Base-by-base conservation (phyloP, 106 monocot species). In the Acanthochlamys bracteata region DNA sequence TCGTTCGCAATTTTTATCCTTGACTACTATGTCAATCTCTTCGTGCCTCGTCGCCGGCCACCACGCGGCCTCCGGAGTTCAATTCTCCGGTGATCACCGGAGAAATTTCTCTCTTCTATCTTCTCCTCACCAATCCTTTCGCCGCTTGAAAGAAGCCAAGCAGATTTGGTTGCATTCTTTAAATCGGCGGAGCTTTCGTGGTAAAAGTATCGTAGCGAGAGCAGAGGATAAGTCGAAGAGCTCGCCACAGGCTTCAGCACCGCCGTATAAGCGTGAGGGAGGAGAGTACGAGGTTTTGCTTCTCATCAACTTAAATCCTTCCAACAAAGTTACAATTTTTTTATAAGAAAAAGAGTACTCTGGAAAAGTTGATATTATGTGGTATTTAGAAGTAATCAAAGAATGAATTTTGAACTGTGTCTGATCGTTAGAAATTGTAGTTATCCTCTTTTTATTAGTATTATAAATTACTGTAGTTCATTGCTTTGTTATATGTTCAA, bases 201-300 rank as follows among this genome's bases (percentile, higher is more conserved):
- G 66, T 9, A 20, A 25, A 10, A 21, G 46, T 25, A 43, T 67
- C 17, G 41, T 73, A 11, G 27, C 68, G 11, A 22, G 78, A 24
- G 78, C 25, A 13, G 78, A 78, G 57, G 73, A 68, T 42, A 78
- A 78, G 57, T 25, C 55, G 25, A 68, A 73, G 67, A 67, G 54
- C 65, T 55, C 60, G 15, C 39, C 51, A 14, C 39, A 69, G 6
- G 19, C 53, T 7, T 61, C 68, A 12, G 57, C 22, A 14, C 56
- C 24, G 11, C 46, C 45, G 42, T 13, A 7, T 41, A 10, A n/a
- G 11, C 15, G 24, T 41, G 19, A 54, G 54, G n/a, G 39, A 33
- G 40, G 45, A 9, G 71, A 61, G 12, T 55, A 66, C 20, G 61
- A 72, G 77, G 77, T 77, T 43, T 43, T 43, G 43, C 13, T 43